Base-by-base conservation (phyloP, 352 stramenopile species). In the Phytophthora citricola region DNA sequence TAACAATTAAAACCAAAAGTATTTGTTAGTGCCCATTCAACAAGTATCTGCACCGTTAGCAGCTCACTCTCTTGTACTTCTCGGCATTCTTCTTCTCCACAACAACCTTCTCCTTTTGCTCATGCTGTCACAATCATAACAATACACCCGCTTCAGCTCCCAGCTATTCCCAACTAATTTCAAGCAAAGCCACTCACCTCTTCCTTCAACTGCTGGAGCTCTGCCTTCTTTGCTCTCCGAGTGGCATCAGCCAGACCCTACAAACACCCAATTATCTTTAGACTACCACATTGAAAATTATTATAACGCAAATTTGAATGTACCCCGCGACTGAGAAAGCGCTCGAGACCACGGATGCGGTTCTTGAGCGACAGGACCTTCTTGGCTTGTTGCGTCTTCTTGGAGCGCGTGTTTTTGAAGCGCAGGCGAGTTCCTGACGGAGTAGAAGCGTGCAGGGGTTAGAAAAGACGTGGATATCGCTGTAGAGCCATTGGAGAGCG, bases 331-430 rank as follows among this genome's bases (percentile, higher is more conserved):
- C 83, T 87, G 40, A 94, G 78, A 58, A 93, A 94, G 36, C 86
- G 86, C 63, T 94, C 82, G 27, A 94, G 73, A 3, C 76, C 84
- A 34, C 86, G 86, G 46, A 94, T 94, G 59, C 83, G 86, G 56
- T 94, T 94, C 75, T 94, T 94, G 49, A 93, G 76, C 32, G 86
- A 94, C 50, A 82, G 86, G 9, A 86, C 62, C 58, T 94, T 94
- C 66, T 93, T 94, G 43, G 58, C 39, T 29, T 76, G 56, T 15
- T 78, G 76, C 40, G 62, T 31, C 59, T 89, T 90, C 66, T 88
- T 91, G 27, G 63, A 57, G 20, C 69, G 76, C 41, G 73, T 66
- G 46, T 88, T 81, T 57, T 92, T 85, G 52, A 90, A 87, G 62
- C 86, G 86, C 34, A 94, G 69, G 31, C 86, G 86, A 10, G 83